These are phyloP conservation scores for Lodderomyces elongisporus DNA, from an alignment of 1,139 yeast species.

Conservation along the genomic window DNA sequence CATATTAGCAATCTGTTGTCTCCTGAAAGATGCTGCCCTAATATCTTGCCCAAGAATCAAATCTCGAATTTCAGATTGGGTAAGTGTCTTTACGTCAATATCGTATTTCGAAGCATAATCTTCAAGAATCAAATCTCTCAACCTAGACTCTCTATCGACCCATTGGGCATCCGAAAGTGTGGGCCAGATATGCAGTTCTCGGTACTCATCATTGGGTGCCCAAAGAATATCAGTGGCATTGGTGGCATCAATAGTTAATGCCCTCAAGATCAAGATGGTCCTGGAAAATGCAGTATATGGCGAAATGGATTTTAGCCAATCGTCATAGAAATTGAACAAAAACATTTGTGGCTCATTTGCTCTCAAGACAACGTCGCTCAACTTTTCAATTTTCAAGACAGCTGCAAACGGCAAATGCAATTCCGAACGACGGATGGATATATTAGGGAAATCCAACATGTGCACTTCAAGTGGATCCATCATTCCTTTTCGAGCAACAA, in stretches of 20 bases:
- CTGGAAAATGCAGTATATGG: constrained; percentile 95
- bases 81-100: constrained; percentile 79
- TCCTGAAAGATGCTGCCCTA: constrained; percentile 78
- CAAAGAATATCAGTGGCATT: constrained; percentile 69
- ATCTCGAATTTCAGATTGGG: constrained; percentile 92
- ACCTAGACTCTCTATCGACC: constrained; percentile 81
- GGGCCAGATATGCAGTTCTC: constrained; percentile 89
- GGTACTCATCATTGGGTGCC: constrained; percentile 57
- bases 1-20: constrained; percentile 73
- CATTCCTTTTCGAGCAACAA: constrained; percentile 87
- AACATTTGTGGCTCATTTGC: constrained; percentile 95
- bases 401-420: constrained; percentile 86
- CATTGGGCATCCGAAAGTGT: constrained; percentile 82
- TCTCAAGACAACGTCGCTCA: constrained; percentile 71
- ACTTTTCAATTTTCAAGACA: constrained; percentile 75
- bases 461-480: constrained; percentile 94
- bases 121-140: constrained; percentile 79
- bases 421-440: constrained; percentile 85
- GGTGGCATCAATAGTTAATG: constrained; percentile 73
- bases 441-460: constrained; percentile 93
- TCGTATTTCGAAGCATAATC: constrained; percentile 85
- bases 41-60: constrained; percentile 92
- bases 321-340: constrained; percentile 85
- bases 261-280: constrained; percentile 71
- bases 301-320: constrained; percentile 80